Conservation (phyloP, 2,329 filamentous ascomycete species). For the Ceratocystis smalleyi region DNA sequence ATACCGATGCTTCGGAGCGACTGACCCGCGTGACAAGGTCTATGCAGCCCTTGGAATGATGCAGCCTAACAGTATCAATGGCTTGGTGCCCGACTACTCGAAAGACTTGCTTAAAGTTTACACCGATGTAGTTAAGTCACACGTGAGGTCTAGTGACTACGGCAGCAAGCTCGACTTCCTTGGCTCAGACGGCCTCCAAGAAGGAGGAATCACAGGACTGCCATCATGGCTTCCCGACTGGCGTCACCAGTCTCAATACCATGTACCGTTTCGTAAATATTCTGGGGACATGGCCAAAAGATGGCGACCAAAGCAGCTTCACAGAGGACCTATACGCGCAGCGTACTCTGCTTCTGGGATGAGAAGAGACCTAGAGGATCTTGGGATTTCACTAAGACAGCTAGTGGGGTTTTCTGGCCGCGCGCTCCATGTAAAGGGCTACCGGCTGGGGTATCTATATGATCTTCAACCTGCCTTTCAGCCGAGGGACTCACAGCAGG, state of each 20-base stretch:
- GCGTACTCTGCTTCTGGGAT: conserved; percentile 18
- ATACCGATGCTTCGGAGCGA: conserved; percentile 17
- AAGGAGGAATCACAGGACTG: conserved; percentile 18
- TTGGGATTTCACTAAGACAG: conserved; percentile 12
- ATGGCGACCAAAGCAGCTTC: conserved; percentile 2
- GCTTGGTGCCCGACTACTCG: conserved; percentile 19
- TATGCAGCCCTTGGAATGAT: conserved; percentile 21
- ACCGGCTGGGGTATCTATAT: conserved; percentile 18
- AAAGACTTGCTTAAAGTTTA: conserved; percentile 20
- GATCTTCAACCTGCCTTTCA: conserved; percentile 17
- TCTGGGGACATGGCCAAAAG: conserved; percentile 15
- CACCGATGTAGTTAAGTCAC: conserved; percentile 18
- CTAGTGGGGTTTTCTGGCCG: conserved; percentile 14
- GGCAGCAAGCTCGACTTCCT: conserved; percentile 17
- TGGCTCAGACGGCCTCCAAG: conserved; percentile 18
- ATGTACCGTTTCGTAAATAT: conserved; percentile 17
- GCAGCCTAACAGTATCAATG: conserved; percentile 19
- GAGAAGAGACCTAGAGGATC: conserved; percentile 8
- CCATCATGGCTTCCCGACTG: conserved; percentile 19
- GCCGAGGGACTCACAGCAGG: conserved; percentile 11
- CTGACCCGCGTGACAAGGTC: conserved; percentile 21
- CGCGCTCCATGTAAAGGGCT: conserved; percentile 17
- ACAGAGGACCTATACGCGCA: background rate
- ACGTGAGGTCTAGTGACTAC: conserved; percentile 16
- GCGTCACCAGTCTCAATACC: conserved; percentile 17